Conservation (phyloP, 805 yeast genomes). For the Metschnikowia amazonensis region DNA sequence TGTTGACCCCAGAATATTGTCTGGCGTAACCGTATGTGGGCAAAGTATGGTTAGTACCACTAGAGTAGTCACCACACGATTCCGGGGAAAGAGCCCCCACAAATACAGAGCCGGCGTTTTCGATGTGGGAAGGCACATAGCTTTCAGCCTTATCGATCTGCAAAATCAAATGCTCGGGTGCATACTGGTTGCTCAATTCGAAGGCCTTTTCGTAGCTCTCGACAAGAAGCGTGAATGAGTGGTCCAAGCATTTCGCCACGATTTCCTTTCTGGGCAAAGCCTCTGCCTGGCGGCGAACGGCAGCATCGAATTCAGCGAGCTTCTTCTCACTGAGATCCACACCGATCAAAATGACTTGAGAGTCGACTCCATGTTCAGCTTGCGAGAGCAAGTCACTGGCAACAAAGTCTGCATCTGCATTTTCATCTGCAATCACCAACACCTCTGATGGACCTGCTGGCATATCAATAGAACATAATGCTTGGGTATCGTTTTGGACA, state of each 20-base stretch:
- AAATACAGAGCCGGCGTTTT: conserved; percentile 94
- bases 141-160: conserved; percentile 77
- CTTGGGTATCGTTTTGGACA: conserved; percentile 92
- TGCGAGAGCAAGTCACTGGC: conserved; percentile 96
- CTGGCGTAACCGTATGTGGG: conserved; percentile 99
- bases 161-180: conserved; percentile 95
- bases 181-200: conserved; percentile 82
- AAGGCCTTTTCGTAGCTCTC: conserved; percentile 74
- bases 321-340: conserved; percentile 62
- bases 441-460: conserved; percentile 99
- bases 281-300: conserved; percentile 79
- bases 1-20: conserved; percentile 96
- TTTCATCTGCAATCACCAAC: conserved; percentile 84
- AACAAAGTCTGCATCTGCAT: conserved; percentile 91
- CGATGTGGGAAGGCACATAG: conserved; percentile 66
- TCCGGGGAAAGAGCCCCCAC: conserved; percentile 97
- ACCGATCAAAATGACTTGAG: conserved; percentile 91
- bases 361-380: conserved; percentile 98
- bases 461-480: conserved; percentile 96
- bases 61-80: conserved; percentile 96
- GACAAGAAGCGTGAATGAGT: conserved; percentile 78
- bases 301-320: conserved; percentile 68
- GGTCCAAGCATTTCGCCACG: conserved; percentile 86
- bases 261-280: conserved; percentile 88
- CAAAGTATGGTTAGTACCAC: conserved; percentile 97